Evolutionary conservation across 192 early-diverging fungal species (phyloP).

Genomic region (Kappamyces sp.): DNA sequence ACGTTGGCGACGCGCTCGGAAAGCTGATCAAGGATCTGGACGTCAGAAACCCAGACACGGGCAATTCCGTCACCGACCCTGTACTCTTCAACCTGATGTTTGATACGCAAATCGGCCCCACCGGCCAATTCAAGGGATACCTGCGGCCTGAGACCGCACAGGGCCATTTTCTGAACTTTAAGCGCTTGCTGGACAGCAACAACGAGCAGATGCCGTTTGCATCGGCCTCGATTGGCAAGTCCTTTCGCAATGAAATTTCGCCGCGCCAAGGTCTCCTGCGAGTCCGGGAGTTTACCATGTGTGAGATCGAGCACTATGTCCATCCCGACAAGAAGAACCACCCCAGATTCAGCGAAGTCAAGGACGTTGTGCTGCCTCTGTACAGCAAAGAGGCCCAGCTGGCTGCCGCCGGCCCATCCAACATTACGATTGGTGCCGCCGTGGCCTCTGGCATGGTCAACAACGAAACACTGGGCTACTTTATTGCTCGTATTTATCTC

Average conservation of each 20-base stretch:
- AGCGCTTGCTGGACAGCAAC: conserved; percentile 94
- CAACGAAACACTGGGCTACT: conserved; percentile 98
- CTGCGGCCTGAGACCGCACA: conserved; percentile 99
- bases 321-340: conserved; percentile 92
- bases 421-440: conserved; percentile 86
- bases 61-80: conserved; percentile 84
- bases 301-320: conserved; percentile 99
- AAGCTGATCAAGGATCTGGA: conserved; percentile 76
- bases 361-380: conserved; percentile 67
- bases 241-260: conserved; percentile 98
- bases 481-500: conserved; percentile 87
- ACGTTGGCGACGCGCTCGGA: conserved; percentile 73
- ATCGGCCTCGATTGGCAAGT: conserved; percentile 93
- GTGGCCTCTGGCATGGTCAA: conserved; percentile 80
- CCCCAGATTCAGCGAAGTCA: conserved; percentile 80
- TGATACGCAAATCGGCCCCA: conserved; percentile 94
- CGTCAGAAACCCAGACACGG: conserved; percentile 86
- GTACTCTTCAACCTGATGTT: conserved; percentile 99
- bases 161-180: conserved; percentile 99
- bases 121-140: conserved; percentile 89
- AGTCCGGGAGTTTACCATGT: conserved; percentile 98
- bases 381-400: conserved; percentile 74
- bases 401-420: conserved; percentile 63
- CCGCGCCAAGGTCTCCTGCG: conserved; percentile 90
- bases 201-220: conserved; percentile 99